Base-by-base conservation (phyloP, 139 green algal genomes). In the Chlamydomonas sphaeroides region DNA sequence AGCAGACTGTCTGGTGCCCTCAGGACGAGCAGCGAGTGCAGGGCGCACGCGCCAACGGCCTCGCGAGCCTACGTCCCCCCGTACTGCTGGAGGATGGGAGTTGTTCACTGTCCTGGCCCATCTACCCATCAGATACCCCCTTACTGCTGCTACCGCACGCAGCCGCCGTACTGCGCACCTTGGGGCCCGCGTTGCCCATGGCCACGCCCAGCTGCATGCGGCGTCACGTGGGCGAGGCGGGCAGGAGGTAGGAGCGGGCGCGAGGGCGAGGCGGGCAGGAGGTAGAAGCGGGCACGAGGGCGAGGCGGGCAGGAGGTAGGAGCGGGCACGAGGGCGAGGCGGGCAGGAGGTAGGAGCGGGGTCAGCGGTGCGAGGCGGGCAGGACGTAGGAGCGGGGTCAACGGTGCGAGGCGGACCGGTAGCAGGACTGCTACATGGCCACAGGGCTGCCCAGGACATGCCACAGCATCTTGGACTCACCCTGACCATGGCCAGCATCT, bases 401-500 rank as follows among this genome's bases (percentile, higher is more conserved):
- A 30, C 21, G n/a, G n/a, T n/a, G n/a, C n/a, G n/a, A n/a, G n/a
- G n/a, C n/a, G n/a, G n/a, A n/a, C n/a, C n/a, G n/a, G n/a, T n/a
- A 62, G 15, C 5, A 30, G 53, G 53, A 10, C 5, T 28, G 53
- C 20, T 8, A 62, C 53, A 53, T 53, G 11, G 14, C 45, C 45
- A 53, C 45, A 53, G 45, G 45, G 45, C 45, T 21, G 11, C 45
- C 45, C 10, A 14, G 11, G 11, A 10, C 14, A 21, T 14, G 14
- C 14, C 45, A 53, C 45, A 53, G 14, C 45, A 53, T 53, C 10
- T 53, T 1, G 4, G 30, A 59, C 89, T 78, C 71, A 92, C 86
- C 70, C 93, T 93, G n/a, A 86, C 94, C 61, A 97, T 53, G 74
- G 93, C 56, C 61, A 98, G 85, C 93, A 98, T 98, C 80, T 99